Base-by-base conservation (phyloP, 1,284 basidiomycete genomes). In the Marasmius sp. region DNA sequence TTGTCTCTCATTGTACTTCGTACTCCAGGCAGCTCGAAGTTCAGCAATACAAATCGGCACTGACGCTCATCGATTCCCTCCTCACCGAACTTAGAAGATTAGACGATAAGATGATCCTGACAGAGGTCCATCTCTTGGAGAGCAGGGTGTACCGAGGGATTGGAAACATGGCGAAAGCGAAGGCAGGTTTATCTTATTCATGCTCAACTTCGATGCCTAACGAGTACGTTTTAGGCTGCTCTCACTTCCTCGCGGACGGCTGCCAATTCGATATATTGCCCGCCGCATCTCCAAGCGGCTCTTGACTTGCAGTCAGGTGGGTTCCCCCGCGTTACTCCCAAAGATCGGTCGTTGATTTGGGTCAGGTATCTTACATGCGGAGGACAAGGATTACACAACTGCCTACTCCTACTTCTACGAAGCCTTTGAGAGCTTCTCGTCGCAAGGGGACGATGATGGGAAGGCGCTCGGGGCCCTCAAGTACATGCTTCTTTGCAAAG, bases 371-470 rank as follows among this genome's bases (percentile, higher is more conserved):
- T 82, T 98, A 14, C 95, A 98, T 69, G 95, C 97, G 0, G 95
- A 98, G 68, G 97, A 98, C 74, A 98, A 97, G 72, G 97, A 99
- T 75, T 98, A 98, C 75, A 96, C 88, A 63, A 99, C 96, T 0
- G 97, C 89, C 45, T 98, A 98, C 75, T 97, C 94, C 0, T 99
- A 99, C 81, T 98, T 98, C 78, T 96, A 94, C 69, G 97, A 99
- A 77, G 92, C 95, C 2, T 97, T 98, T 67, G 97, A 99, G 74
- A 89, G 85, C 66, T 71, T 91, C 65, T 84, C 82, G 58, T 69
- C 83, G 4, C 85, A 90, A 69, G 95, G 93, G 1, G 91, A 94
- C 65, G 88, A 92, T 2, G 73, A 75, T 16, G 79, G 55, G 22
- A 60, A 63, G 38, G 87, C 95, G 0, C 80, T 97, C n/a, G 85